Evolutionary conservation across 768 basidiomycete species (phyloP).

Genomic region (Lactarius sp.): DNA sequence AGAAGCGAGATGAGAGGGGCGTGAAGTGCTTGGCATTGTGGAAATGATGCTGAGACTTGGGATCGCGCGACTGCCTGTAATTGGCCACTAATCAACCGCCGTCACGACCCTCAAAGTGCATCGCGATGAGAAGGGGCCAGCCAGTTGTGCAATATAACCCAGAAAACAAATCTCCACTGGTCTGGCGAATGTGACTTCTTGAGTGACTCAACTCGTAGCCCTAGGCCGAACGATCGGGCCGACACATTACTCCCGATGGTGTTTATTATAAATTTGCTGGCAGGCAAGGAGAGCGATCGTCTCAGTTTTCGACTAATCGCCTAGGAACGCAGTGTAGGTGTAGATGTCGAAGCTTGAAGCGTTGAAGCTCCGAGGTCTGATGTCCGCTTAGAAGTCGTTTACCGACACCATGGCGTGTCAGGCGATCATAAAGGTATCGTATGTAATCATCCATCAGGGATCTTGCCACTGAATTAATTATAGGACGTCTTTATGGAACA

Average conservation of each 20-base stretch:
- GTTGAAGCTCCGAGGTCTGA: background rate
- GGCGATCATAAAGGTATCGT: background rate
- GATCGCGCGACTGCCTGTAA: background rate
- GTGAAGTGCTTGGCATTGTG: background rate
- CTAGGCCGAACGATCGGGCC: background rate
- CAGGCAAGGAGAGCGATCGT: background rate
- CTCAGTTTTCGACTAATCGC: background rate
- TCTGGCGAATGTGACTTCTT: background rate
- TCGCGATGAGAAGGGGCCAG: background rate
- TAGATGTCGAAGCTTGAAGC: background rate
- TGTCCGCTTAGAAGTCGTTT: background rate
- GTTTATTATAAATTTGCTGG: background rate
- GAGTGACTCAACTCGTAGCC: background rate
- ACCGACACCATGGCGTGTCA: background rate
- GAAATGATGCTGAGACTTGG: constrained; percentile 1
- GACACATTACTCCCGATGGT: background rate
- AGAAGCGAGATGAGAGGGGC: constrained; percentile 1
- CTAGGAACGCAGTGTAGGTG: constrained; percentile 4
- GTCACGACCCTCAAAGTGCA: background rate
- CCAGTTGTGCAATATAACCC: background rate
- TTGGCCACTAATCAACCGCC: too few relatives aligned
- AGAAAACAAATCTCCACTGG: background rate
- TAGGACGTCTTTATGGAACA: background rate
- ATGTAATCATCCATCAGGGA: background rate
- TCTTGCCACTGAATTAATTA: background rate